These are phyloP conservation scores for Arthroderma uncinatum DNA, from an alignment of 2,329 filamentous ascomycete genomes.

Conservation along the genomic window DNA sequence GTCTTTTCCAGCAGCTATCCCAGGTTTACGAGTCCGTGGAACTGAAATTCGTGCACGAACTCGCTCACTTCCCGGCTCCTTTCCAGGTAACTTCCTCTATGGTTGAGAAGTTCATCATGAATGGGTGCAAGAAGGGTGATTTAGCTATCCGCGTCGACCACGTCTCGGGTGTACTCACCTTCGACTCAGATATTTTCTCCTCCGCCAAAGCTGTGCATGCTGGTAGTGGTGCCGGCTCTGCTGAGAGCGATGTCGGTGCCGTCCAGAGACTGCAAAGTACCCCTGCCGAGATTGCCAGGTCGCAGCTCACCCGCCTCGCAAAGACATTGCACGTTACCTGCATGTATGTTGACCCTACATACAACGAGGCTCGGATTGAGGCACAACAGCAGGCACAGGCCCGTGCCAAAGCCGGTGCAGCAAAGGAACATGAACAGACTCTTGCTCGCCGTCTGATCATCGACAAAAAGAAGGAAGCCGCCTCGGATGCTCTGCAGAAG, in stretches of 20 bases:
- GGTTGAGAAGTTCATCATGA: constrained; percentile 99
- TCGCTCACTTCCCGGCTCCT: constrained; percentile 90
- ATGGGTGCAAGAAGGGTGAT: constrained; percentile 99
- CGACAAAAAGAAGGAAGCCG: constrained; percentile 92
- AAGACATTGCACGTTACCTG: constrained; percentile 87
- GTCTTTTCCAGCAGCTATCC: constrained; percentile 96
- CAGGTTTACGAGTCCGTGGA: constrained; percentile 99
- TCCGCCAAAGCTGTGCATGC: constrained; percentile 85
- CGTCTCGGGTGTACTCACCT: constrained; percentile 86
- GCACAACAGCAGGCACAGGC: constrained; percentile 69
- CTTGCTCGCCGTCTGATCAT: constrained; percentile 82
- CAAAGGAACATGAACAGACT: constrained; percentile 78
- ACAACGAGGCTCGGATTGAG: constrained; percentile 69
- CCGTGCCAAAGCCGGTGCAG: constrained; percentile 75
- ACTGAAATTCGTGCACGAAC: constrained; percentile 79
- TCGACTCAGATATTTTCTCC: constrained; percentile 96
- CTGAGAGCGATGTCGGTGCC: constrained; percentile 70
- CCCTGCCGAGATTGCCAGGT: constrained; percentile 91
- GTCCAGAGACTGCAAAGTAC: constrained; percentile 96
- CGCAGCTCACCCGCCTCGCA: constrained; percentile 81
- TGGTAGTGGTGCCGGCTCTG: constrained; percentile 72
- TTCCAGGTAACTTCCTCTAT: constrained; percentile 84
- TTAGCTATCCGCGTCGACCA: constrained; percentile 93
- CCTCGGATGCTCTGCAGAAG: constrained; percentile 74
- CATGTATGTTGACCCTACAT: constrained; percentile 86